Base-by-base conservation (phyloP, 495 filamentous ascomycete genomes). In the Xylaria acuta region DNA sequence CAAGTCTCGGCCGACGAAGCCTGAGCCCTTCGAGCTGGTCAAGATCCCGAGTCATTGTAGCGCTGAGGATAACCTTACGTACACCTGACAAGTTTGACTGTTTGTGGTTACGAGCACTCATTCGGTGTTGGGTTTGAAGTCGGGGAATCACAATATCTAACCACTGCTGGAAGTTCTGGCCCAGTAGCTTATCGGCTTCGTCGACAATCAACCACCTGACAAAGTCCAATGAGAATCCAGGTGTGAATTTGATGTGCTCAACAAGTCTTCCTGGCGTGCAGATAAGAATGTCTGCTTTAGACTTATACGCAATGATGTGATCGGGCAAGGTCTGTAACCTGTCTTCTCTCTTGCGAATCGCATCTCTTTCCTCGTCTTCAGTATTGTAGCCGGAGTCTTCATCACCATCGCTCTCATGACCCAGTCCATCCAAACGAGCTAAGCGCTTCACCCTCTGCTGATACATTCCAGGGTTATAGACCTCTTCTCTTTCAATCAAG, bases 91-190 rank as follows among this genome's bases (percentile, higher is more conserved):
- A 74, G 72, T 84, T 83, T 18, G 79, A 84, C 12, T 84, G 84
- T 56, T 86, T 87, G n/a, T 87, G 83, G 62, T 86, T 85, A 8
- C 86, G 83, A 3, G 78, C 70, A 11, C 74, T 73, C 1, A 70
- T 79, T 36, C 73, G 76, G 4, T 80, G 76, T 5, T 82, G 79
- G 66, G 85, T 82, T 72, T 91, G 85, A 60, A 97, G 78, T 8
- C 85, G 87, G 2, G 84, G 85, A 77, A 94, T 90, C 5, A 97
- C 88, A 3, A 90, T 80, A 64, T 91, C 89, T 6, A 97, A 85
- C 94, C 95, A 98, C 75, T 96, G 91, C 76, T 98, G 95, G 78
- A 95, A 98, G 73, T 91, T 94, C 78, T 97, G 93, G 25, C 94
- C 92, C 4, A 98, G 90, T 8, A 98, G 83, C 73, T 95, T 90